phyloP scores from a whole-genome alignment of 106 monocot species.

The Apostasia shenzhenica region DNA sequence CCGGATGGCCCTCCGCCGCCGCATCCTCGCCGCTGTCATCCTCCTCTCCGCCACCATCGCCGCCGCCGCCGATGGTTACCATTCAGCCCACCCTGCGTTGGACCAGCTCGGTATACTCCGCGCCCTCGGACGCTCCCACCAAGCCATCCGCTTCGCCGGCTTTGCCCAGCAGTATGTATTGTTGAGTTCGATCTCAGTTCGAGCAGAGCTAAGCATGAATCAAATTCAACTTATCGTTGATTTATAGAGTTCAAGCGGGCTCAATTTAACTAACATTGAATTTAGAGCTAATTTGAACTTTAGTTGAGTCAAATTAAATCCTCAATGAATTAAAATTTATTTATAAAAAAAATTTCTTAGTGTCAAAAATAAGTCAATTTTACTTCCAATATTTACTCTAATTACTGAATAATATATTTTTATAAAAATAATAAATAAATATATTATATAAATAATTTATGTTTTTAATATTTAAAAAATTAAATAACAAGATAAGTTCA shows the following conservation, averaged over 20 bases:
- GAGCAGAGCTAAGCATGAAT: too few species aligned
- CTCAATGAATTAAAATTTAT: background rate
- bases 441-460: background rate
- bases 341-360: too few species aligned
- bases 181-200: too few species aligned
- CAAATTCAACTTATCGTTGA: background rate
- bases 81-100: slow-evolving; percentile 55
- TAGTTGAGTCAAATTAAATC: background rate
- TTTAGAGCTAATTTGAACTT: background rate
- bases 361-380: too few species aligned
- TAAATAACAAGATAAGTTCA: too few species aligned
- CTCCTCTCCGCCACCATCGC: slow-evolving; percentile 14
- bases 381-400: background rate
- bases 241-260: too few species aligned
- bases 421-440: background rate
- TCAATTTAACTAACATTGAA: too few species aligned
- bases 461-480: too few species aligned
- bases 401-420: background rate
- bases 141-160: slow-evolving; percentile 58
- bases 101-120: slow-evolving; percentile 36
- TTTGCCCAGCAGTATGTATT: slow-evolving; percentile 38
- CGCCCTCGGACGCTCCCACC: slow-evolving; percentile 47
- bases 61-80: slow-evolving; percentile 11
- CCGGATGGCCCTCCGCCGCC: slow-evolving; percentile 3
- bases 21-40: slow-evolving; percentile 13